A percentile compares a stretch with the other conserved stretches of the same genome.
Evolutionary conservation across 805 yeast genomes (phyloP).

Genomic region (Metschnikowia bowlesiae): DNA sequence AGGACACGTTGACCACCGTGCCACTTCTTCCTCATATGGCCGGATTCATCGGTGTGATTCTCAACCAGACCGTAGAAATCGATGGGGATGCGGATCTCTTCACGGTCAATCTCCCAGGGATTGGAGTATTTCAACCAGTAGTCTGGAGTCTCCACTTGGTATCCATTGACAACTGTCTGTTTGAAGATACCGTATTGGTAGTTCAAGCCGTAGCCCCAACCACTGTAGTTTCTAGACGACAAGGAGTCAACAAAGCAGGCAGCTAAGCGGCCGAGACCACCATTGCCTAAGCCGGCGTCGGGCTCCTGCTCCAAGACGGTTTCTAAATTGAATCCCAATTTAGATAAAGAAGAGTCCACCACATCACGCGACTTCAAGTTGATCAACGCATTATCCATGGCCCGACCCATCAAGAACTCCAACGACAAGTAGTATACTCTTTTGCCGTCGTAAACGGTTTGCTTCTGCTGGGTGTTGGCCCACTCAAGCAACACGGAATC

Average conservation of each 20-base stretch:
- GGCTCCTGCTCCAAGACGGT: constrained; percentile 83
- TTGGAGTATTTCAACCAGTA: constrained; percentile 86
- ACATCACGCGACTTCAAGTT: constrained; percentile 66
- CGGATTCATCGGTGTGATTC: constrained; percentile 48
- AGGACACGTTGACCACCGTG: constrained; percentile 83
- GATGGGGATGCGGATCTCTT: constrained; percentile 83
- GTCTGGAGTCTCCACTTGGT: constrained; percentile 92
- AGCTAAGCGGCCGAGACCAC: constrained; percentile 91
- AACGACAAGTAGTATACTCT: constrained; percentile 81
- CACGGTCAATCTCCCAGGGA: constrained; percentile 91
- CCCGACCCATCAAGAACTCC: constrained; percentile 92
- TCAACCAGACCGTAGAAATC: constrained; percentile 83
- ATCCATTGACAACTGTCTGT: constrained; percentile 85
- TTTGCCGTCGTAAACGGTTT: constrained; percentile 77
- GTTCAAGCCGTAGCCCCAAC: constrained; percentile 95
- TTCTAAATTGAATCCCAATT: constrained; percentile 83
- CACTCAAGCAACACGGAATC: constrained; percentile 80
- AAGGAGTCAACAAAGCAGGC: constrained; percentile 91
- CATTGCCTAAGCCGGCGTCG: constrained; percentile 93
- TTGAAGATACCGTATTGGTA: constrained; percentile 92
- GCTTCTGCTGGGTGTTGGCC: constrained; percentile 91
- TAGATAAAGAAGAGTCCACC: constrained; percentile 44
- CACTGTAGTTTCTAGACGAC: constrained; percentile 81
- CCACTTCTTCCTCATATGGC: constrained; percentile 64
- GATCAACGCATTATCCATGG: constrained; percentile 88